Evolutionary conservation across 2,329 filamentous ascomycete genomes (phyloP).

Genomic region (Cladosporium sp.): DNA sequence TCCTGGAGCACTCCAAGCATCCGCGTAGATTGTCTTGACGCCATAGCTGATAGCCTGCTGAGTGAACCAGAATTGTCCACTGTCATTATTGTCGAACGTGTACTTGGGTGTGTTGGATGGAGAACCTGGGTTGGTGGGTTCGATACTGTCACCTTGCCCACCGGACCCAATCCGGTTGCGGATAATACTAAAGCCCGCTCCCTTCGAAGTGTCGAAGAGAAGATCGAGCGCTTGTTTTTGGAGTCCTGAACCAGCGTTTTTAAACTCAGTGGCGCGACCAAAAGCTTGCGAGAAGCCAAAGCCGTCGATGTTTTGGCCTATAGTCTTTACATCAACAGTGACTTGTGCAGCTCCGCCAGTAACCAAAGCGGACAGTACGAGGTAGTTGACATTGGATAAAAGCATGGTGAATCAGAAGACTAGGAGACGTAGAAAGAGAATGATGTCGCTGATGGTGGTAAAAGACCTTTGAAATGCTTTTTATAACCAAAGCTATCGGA

Average conservation of each 20-base stretch:
- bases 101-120: slow-evolving; percentile 42
- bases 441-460: too few species aligned
- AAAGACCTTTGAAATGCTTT: too few species aligned
- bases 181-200: slow-evolving; percentile 48
- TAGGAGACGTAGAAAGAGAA: too few species aligned
- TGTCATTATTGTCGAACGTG: slow-evolving; percentile 44
- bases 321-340: too few species aligned
- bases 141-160: slow-evolving; percentile 27
- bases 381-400: too few species aligned
- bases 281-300: slow-evolving; percentile 49
- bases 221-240: slow-evolving; percentile 40
- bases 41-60: slow-evolving; percentile 43
- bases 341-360: too few species aligned
- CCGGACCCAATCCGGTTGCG: slow-evolving; percentile 45
- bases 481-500: too few species aligned
- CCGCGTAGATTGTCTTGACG: slow-evolving; percentile 43
- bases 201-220: slow-evolving; percentile 43
- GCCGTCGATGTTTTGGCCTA: too few species aligned
- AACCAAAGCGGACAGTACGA: too few species aligned
- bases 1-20: slow-evolving; percentile 48
- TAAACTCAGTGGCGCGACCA: slow-evolving; percentile 14
- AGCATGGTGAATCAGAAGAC: too few species aligned
- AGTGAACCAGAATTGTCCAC: slow-evolving; percentile 48
- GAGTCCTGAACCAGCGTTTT: slow-evolving; percentile 28
- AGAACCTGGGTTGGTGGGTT: slow-evolving; percentile 37